A percentile compares a stretch with the other conserved stretches of the same genome.
Conservation (phyloP, 805 yeast species). For the Millerozyma acaciae region DNA sequence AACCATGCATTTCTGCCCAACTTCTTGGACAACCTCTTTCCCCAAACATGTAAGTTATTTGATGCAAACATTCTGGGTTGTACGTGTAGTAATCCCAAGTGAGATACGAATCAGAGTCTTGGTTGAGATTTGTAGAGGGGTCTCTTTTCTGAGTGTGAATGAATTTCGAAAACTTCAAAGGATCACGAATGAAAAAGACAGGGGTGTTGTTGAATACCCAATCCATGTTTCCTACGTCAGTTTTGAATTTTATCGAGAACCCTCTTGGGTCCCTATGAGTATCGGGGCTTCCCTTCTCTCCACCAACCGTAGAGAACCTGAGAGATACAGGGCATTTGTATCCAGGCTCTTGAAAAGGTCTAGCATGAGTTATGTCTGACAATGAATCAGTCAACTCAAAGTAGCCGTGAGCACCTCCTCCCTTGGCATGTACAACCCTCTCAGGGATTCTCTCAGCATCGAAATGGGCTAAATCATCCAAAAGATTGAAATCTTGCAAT, state of each 20-base stretch:
- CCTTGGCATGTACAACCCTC: conserved; percentile 66
- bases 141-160: conserved; percentile 70
- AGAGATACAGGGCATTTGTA: conserved; percentile 40
- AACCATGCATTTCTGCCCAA: conserved; percentile 56
- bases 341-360: conserved; percentile 38
- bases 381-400: conserved; percentile 59
- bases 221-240: conserved; percentile 66
- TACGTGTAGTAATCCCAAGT: conserved; percentile 57
- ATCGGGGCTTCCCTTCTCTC: conserved; percentile 65
- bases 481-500: conserved; percentile 54
- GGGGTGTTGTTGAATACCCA: conserved; percentile 77
- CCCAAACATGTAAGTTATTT: conserved; percentile 53
- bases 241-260: conserved; percentile 59
- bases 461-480: conserved; percentile 56
- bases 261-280: conserved; percentile 70
- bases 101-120: conserved; percentile 42
- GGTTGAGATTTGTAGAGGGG: conserved; percentile 54
- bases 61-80: conserved; percentile 57
- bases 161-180: conserved; percentile 59
- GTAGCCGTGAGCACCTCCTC: conserved; percentile 59
- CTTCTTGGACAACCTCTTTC: conserved; percentile 58
- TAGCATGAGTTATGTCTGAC: conserved; percentile 45
- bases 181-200: conserved; percentile 60
- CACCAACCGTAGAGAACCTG: conserved; percentile 67
- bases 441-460: conserved; percentile 65